These are phyloP conservation scores for Porcisia hertigi DNA, from an alignment of 208 protist genomes.

Conservation along the genomic window DNA sequence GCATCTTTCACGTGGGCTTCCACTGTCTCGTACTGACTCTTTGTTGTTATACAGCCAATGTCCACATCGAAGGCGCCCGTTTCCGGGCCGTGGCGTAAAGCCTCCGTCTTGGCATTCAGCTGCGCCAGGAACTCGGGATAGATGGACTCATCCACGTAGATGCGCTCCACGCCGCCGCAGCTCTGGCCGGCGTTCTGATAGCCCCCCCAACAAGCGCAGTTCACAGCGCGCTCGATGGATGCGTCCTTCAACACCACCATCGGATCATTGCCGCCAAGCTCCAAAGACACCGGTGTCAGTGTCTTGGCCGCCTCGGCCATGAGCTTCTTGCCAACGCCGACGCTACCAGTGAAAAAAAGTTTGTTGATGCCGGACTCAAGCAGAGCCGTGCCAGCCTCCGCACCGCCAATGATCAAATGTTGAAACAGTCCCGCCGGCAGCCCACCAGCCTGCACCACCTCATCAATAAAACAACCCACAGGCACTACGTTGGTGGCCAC, in stretches of 20 bases:
- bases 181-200: constrained; percentile 86
- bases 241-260: constrained; percentile 82
- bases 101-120: constrained; percentile 66
- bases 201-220: constrained; percentile 79
- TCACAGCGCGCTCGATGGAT: constrained; percentile 74
- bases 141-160: constrained; percentile 72
- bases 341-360: constrained; percentile 89
- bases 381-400: constrained; percentile 44
- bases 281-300: constrained; percentile 73
- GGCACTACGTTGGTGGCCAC: constrained; percentile 58
- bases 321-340: constrained; percentile 74
- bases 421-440: constrained; percentile 68
- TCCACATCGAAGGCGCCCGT: constrained; percentile 58
- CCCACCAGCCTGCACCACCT: constrained; percentile 54
- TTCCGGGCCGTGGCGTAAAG: constrained; percentile 73
- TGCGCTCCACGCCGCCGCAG: constrained; percentile 75
- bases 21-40: constrained; percentile 61
- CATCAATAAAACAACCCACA: constrained; percentile 69
- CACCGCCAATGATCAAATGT: constrained; percentile 53
- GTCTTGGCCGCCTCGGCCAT: constrained; percentile 73
- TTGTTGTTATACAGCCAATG: constrained; percentile 72
- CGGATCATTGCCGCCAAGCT: constrained; percentile 88
- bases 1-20: constrained; percentile 72
- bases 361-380: constrained; percentile 62
- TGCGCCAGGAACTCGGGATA: constrained; percentile 72